Base-by-base conservation (phyloP, 2,329 filamentous ascomycete genomes). In the Monilinia polystroma region DNA sequence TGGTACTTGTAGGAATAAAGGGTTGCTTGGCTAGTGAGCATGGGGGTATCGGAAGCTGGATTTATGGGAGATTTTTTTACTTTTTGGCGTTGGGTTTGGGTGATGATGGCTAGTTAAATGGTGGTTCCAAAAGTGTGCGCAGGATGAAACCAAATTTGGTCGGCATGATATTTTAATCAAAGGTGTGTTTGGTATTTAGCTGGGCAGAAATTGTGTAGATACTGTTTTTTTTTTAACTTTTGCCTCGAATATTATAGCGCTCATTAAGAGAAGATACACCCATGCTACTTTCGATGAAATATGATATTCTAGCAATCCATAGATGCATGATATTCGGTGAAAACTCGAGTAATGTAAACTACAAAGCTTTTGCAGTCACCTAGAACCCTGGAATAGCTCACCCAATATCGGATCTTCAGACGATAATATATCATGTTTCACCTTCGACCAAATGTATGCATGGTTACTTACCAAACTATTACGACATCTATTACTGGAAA, bases 1-100 rank as follows among this genome's bases (percentile, higher is more conserved):
- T 60, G 45, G 45, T 62, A 32, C 23, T 4, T 62, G 45, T 51
- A 51, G 58, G 58, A 62, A 62, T 41, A 51, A 49, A 60, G 51
- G 62, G 38, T 64, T 57, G 52, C 38, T 64, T 57, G 52, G 52
- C 23, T 64, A 64, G 23, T 43, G 49, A 32, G 60, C 14, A 10
- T n/a, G 35, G 47, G 43, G 56, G 32, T 32, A 35, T 35, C 20
- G 45, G 45, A 51, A 16, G 45, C 29, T 41, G 47, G 10, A 20
- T 8, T 51, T 14, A 62, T 23, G 45, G 58, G 20, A 26, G 32
- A 38, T 26, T 51, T 26, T 20, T 51, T 51, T 45, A 14, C 7
- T 8, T 58, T 26, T 51, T 14, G 58, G 58, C 58, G 45, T 62
- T 52, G 2, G 18, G 38, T 26, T 4, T 23, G 47, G n/a, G 14